Percentiles rank a stretch among this genome's conserved stretches.
Evolutionary conservation across 1,284 basidiomycete genomes (phyloP).

Genomic region (Schizophyllum commune): DNA sequence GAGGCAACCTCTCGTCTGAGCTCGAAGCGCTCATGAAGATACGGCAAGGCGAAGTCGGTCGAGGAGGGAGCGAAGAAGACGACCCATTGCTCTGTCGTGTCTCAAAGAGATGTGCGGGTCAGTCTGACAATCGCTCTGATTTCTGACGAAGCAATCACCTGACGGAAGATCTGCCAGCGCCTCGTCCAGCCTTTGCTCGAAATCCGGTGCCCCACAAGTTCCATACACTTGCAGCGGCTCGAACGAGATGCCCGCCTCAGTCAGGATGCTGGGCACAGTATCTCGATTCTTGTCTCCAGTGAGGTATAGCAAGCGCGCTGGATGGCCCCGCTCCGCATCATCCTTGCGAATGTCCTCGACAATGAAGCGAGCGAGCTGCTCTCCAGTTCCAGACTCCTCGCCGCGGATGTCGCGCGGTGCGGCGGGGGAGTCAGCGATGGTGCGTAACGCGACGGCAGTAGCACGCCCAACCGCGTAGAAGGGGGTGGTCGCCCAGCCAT

Average conservation of each 20-base stretch:
- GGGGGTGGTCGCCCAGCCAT: conserved; percentile 43
- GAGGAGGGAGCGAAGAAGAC: conserved; percentile 72
- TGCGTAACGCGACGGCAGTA: conserved; percentile 42
- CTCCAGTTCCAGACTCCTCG: conserved; percentile 54
- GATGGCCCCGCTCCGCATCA: neutral
- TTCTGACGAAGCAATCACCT: neutral
- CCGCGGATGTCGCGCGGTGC: conserved; percentile 41
- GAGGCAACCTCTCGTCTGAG: conserved; percentile 12
- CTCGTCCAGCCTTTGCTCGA: conserved; percentile 29
- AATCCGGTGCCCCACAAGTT: conserved; percentile 47
- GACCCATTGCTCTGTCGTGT: conserved; percentile 48
- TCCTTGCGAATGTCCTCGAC: conserved; percentile 29
- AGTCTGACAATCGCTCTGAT: neutral
- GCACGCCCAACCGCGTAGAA: conserved; percentile 72
- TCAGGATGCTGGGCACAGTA: conserved; percentile 47
- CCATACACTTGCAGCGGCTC: conserved; percentile 56
- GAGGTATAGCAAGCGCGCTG: conserved; percentile 51
- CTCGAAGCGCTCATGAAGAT: conserved; percentile 38
- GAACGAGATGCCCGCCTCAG: conserved; percentile 35
- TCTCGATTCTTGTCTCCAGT: conserved; percentile 80
- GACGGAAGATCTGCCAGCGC: neutral
- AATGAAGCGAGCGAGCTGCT: conserved; percentile 60
- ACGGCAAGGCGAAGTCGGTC: conserved; percentile 48
- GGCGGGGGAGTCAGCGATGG: conserved; percentile 27
- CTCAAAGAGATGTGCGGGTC: conserved; percentile 8